A percentile compares a stretch with the other conserved stretches of the same genome.
phyloP scores from a whole-genome alignment of 2,329 filamentous ascomycete genomes.

The Sporothrix brasiliensis region DNA sequence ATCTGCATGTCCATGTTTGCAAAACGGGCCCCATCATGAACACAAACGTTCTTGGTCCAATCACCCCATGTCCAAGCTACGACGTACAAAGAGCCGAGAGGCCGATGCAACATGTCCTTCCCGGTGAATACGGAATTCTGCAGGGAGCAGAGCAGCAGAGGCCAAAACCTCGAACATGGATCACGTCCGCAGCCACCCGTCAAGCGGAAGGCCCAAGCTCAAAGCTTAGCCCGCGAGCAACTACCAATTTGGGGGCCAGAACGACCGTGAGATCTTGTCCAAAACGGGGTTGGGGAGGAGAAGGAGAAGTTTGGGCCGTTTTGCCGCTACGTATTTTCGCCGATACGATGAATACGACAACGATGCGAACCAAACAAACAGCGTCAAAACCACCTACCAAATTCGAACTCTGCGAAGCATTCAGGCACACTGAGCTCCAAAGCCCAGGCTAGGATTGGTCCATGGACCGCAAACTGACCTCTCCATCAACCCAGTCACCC shows the following conservation, averaged over 20 bases:
- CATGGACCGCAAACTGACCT: not conserved
- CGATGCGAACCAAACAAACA: not conserved
- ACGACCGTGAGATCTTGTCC: slow-evolving; percentile 1
- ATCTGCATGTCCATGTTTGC: not conserved
- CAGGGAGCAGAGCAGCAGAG: not conserved
- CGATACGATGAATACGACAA: slow-evolving; percentile 26
- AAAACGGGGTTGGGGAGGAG: not conserved
- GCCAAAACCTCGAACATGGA: not conserved
- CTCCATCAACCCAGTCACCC: not conserved
- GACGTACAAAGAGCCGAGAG: not conserved
- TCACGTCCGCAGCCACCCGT: not conserved
- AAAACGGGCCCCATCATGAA: not conserved
- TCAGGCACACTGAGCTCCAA: not conserved
- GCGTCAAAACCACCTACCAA: not conserved
- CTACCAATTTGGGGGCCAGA: slow-evolving; percentile 2
- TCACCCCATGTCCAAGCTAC: not conserved
- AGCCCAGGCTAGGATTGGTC: not conserved
- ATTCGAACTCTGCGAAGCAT: not conserved
- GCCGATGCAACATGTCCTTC: not conserved
- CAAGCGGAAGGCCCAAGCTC: slow-evolving; percentile 11
- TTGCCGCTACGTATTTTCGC: slow-evolving; percentile 7
- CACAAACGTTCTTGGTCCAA: not conserved
- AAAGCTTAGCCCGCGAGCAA: not conserved
- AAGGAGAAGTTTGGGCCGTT: not conserved
- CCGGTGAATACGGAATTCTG: not conserved